Conservation (phyloP, 2,329 filamentous ascomycete species). For the Dryadomyces quercivorus region DNA sequence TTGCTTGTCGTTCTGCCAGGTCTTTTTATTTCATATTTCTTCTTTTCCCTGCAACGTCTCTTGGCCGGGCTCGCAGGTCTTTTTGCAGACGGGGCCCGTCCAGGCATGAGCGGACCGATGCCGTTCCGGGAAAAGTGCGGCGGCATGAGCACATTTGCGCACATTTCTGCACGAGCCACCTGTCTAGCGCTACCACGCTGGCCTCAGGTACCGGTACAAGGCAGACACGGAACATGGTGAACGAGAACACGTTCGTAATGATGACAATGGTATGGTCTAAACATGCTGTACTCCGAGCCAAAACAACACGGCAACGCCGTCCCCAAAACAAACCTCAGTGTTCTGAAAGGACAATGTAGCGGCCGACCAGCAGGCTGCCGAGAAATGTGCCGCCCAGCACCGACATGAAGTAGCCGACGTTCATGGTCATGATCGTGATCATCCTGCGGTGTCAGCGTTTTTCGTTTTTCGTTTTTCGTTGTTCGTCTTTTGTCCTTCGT, state of each 20-base stretch:
- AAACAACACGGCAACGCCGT: neutral
- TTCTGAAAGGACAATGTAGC: constrained; percentile 43
- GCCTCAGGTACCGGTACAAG: neutral
- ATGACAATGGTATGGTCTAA: neutral
- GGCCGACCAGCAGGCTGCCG: constrained; percentile 71
- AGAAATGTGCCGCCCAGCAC: constrained; percentile 66
- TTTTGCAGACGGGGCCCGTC: too few species aligned
- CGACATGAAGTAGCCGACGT: constrained; percentile 67
- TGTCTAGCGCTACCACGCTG: constrained; percentile 4
- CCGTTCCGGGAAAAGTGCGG: neutral
- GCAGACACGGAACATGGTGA: neutral
- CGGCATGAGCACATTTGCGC: constrained; percentile 13
- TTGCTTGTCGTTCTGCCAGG: too few species aligned
- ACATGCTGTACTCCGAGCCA: neutral
- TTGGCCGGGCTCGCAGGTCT: neutral
- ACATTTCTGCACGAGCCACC: constrained; percentile 9
- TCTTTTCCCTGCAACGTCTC: neutral
- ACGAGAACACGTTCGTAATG: neutral
- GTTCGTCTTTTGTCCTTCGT: too few species aligned
- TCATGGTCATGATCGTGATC: constrained; percentile 81
- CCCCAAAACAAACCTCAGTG: constrained; percentile 23
- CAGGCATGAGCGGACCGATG: neutral
- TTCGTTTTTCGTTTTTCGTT: too few species aligned
- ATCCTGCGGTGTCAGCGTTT: constrained; percentile 43
- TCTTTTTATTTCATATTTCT: too few species aligned